Percentiles rank a stretch among this genome's conserved stretches.
Conservation (phyloP, 768 basidiomycete genomes). For the Austroboletus festivus region DNA sequence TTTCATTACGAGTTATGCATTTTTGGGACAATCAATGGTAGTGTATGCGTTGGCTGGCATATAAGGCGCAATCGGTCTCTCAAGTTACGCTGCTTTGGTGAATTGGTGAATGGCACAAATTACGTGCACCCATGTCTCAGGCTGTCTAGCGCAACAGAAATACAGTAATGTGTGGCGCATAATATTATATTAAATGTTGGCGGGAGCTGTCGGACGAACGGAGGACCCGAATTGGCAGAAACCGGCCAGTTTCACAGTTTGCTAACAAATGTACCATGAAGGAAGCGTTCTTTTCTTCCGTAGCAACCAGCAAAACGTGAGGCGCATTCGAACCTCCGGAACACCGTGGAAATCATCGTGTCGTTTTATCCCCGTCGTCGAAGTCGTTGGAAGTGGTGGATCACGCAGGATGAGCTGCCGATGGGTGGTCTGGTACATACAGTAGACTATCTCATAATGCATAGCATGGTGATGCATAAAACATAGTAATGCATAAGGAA, state of each 20-base stretch:
- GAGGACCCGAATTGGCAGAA: conserved; percentile 8
- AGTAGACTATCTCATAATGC: too few relatives aligned
- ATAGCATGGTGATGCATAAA: too few relatives aligned
- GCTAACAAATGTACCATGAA: conserved; percentile 23
- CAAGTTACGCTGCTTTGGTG: too few relatives aligned
- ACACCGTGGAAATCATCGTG: conserved; percentile 22
- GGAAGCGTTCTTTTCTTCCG: conserved; percentile 33
- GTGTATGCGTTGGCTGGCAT: conserved; percentile 1
- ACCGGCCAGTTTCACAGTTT: conserved; percentile 12
- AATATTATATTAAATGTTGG: conserved; percentile 7
- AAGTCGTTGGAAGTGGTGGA: conserved; percentile 1
- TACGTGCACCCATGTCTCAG: conserved; percentile 10
- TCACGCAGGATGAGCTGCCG: neutral
- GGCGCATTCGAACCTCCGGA: conserved; percentile 17
- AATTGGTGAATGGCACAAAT: too few relatives aligned
- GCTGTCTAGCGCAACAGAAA: too few relatives aligned
- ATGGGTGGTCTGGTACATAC: neutral
- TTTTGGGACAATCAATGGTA: conserved; percentile 12
- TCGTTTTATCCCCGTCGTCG: conserved; percentile 18
- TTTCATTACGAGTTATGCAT: conserved; percentile 26
- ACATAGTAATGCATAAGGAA: too few relatives aligned
- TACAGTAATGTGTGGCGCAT: too few relatives aligned
- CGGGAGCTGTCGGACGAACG: conserved; percentile 18
- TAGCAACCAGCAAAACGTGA: conserved; percentile 30
- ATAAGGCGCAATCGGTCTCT: neutral